Evolutionary conservation across 495 filamentous ascomycete species (phyloP), one percentile per base, ranked within the genome.

Genomic region (Penicillium samsonianum): DNA sequence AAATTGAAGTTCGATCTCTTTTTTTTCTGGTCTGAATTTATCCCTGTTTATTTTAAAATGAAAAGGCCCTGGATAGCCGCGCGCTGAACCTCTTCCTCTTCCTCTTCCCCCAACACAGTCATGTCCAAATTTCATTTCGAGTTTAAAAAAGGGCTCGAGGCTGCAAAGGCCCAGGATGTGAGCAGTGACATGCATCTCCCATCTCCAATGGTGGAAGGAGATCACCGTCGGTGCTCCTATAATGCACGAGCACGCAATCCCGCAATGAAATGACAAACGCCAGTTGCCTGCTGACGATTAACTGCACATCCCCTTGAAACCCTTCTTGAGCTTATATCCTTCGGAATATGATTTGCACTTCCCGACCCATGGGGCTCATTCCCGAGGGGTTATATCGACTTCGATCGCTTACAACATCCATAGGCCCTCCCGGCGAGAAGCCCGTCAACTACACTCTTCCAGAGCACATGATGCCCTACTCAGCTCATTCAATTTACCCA

Each of bases 381-480:
- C 12, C 56, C 26, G 51, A 19, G 50, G 49, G 37, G 55, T 30
- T 26, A 64, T 65, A 49, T 54, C 58, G 49, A 33, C 50, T 31
- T 55, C 45, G 59, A 63, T 64, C 58, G 60, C 66, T 73, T 73
- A 72, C 73, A 53, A 56, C 62, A 25, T 59, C 47, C 43, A 33
- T 59, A 67, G 58, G 58, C 46, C 59, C 63, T 33, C 40, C 56
- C 45, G 74, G 72, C 38, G 73, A 79, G 51, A 79, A 79, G 51
- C 59, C 63, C 41, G 72, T 79, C 71, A 73, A 77, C 67, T 77
- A 77, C 48, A 73, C 68, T 26, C 53, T 73, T 44, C 65, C 76
- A 47, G 75, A 77, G 59, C 75, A 77, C 50, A 77, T 77, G 63
- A 67, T 79, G 51, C 71, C 75, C 26, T 78, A 79, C 56, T 70